A percentile compares a stretch with the other conserved stretches of the same genome.
Evolutionary conservation across 176 grass and related monocot genomes (phyloP).

Genomic region (Oryza officinalis): DNA sequence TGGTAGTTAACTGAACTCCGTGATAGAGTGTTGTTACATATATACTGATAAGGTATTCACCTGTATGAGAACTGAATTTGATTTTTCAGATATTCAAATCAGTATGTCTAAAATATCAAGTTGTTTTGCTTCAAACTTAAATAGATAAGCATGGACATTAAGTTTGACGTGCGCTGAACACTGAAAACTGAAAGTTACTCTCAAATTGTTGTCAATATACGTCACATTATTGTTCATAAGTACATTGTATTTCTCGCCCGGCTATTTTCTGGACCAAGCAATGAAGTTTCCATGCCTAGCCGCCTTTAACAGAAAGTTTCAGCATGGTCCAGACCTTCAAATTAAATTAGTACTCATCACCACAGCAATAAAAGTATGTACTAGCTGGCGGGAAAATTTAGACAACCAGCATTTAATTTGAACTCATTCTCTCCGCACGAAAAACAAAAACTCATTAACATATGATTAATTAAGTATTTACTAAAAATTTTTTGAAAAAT

Average conservation of each 20-base stretch:
- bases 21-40: background rate
- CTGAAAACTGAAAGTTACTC: background rate
- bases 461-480: too few species aligned
- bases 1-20: background rate
- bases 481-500: too few species aligned
- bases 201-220: background rate
- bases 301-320: background rate
- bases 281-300: background rate
- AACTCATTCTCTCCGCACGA: too few species aligned
- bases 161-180: background rate
- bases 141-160: background rate
- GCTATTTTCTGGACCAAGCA: background rate
- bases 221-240: background rate
- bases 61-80: background rate
- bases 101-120: background rate
- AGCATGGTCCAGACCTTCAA: background rate
- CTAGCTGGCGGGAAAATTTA: background rate
- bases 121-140: background rate
- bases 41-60: background rate
- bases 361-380: background rate
- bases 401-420: background rate
- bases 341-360: background rate
- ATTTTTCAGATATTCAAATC: background rate
- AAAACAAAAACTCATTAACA: too few species aligned
- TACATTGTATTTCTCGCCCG: constrained; percentile 36